Evolutionary conservation across 805 yeast genomes (phyloP).

Genomic region (Metschnikowia drakensbergensis): DNA sequence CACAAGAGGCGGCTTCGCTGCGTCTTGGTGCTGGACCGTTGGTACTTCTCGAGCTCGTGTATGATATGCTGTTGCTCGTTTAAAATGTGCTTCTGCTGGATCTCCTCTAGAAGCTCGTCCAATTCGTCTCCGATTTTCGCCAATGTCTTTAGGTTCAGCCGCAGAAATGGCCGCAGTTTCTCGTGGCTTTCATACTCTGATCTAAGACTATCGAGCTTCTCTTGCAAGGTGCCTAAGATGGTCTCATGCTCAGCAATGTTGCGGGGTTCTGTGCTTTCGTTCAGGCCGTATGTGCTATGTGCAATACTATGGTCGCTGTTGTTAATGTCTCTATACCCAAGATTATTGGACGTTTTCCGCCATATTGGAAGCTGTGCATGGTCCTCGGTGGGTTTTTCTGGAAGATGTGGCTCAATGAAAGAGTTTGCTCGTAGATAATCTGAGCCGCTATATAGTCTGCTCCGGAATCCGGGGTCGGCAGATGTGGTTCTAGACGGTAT

Average conservation of each 20-base stretch:
- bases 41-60: conserved; percentile 26
- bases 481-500: background rate
- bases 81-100: conserved; percentile 12
- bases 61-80: conserved; percentile 12
- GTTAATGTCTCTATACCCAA: background rate
- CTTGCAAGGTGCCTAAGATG: conserved; percentile 10
- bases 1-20: background rate
- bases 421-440: conserved; percentile 8
- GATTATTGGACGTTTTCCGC: conserved; percentile 4
- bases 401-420: background rate
- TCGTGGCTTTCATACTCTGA: conserved; percentile 3
- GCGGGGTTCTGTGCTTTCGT: conserved; percentile 1
- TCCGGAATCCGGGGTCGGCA: background rate
- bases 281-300: background rate
- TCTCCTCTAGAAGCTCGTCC: conserved; percentile 8
- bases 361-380: conserved; percentile 14
- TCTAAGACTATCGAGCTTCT: conserved; percentile 8
- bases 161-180: conserved; percentile 2
- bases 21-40: conserved; percentile 5
- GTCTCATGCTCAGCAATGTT: conserved; percentile 1
- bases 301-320: background rate
- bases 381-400: background rate
- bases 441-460: background rate
- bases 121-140: conserved; percentile 7
- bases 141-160: conserved; percentile 6